A percentile compares a stretch with the other conserved stretches of the same genome.
These are phyloP conservation scores for Cryptosporidium canis DNA, from an alignment of 169 alveolate genomes.

Conservation along the genomic window DNA sequence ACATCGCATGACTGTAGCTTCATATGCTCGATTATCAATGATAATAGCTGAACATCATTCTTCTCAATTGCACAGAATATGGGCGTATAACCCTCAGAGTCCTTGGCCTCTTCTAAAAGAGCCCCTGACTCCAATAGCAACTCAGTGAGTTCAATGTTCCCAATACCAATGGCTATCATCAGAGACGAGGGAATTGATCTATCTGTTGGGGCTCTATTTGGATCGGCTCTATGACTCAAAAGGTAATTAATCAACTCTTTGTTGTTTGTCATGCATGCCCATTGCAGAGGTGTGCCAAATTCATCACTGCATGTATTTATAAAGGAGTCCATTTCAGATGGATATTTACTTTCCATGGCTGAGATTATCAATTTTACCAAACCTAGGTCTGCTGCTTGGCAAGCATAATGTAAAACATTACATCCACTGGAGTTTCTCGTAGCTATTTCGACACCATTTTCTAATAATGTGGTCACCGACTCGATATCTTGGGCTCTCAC, in stretches of 20 bases:
- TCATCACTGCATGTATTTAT: conserved; percentile 56
- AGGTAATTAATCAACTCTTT: conserved; percentile 21
- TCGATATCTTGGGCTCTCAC: conserved; percentile 66
- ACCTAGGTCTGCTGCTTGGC: conserved; percentile 33
- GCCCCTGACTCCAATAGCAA: conserved; percentile 54
- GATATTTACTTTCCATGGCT: not conserved
- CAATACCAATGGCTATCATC: conserved; percentile 43
- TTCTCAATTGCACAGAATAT: conserved; percentile 38
- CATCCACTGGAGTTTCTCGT: conserved; percentile 15
- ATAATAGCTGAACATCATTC: conserved; percentile 31
- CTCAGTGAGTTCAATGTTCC: conserved; percentile 30
- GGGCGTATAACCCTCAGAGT: conserved; percentile 65
- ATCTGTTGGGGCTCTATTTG: conserved; percentile 27
- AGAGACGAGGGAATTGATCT: conserved; percentile 26
- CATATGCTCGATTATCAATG: conserved; percentile 7
- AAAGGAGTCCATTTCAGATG: conserved; percentile 5
- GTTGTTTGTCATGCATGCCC: conserved; percentile 68
- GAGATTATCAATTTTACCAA: conserved; percentile 11
- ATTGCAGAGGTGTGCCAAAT: conserved; percentile 66
- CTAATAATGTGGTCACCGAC: conserved; percentile 21
- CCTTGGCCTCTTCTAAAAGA: conserved; percentile 5
- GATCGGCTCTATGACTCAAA: conserved; percentile 14
- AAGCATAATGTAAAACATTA: conserved; percentile 47
- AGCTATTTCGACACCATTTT: conserved; percentile 41
- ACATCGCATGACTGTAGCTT: conserved; percentile 21